Conservation (phyloP, 2,329 filamentous ascomycete species). For the Apiospora phragmitis region DNA sequence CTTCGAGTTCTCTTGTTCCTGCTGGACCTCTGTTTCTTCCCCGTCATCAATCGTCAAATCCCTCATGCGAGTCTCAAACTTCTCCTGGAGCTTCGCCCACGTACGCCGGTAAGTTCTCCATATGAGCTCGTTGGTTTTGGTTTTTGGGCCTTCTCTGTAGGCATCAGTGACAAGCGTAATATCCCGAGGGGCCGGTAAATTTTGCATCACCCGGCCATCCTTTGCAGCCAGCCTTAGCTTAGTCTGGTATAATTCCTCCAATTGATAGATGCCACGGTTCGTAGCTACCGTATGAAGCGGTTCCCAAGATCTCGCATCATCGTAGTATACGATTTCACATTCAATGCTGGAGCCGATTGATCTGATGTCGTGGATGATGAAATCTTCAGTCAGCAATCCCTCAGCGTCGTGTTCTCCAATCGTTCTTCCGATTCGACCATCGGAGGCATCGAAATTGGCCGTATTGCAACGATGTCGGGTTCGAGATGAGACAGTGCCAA, state of each 20-base stretch:
- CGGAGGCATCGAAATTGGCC: not conserved
- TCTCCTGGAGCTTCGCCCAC: not conserved
- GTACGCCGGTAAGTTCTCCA: not conserved
- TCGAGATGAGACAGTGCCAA: not conserved
- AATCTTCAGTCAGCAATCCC: not conserved
- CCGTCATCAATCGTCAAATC: not conserved
- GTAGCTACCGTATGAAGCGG: not conserved
- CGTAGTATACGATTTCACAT: not conserved
- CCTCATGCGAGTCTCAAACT: not conserved
- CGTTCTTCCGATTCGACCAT: not conserved
- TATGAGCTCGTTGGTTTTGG: fast-evolving
- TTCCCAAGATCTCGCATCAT: not conserved
- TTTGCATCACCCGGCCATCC: not conserved
- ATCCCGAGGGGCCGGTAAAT: not conserved
- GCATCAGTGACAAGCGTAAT: not conserved
- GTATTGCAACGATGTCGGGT: not conserved
- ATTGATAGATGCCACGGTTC: not conserved
- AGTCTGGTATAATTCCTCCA: not conserved
- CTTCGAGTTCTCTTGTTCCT: not conserved
- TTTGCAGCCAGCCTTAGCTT: not conserved
- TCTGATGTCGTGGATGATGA: not conserved
- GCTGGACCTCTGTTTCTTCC: not conserved
- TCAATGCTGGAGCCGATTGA: not conserved
- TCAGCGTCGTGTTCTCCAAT: not conserved
- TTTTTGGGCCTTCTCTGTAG: not conserved